Base-by-base conservation (phyloP, 352 stramenopile species). In the Albugo candida region DNA sequence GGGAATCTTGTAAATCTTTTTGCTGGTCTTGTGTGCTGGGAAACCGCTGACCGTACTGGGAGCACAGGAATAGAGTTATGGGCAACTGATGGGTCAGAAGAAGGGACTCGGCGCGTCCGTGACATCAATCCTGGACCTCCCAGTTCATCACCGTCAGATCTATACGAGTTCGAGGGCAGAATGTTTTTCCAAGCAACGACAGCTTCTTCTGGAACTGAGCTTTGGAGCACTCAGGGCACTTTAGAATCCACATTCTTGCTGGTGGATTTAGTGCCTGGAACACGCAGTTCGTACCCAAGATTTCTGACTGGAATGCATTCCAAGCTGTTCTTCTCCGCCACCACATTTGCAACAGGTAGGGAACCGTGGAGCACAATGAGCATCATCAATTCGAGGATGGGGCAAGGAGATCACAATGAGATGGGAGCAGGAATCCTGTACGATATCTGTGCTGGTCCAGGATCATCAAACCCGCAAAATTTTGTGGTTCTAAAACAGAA, bases 1-100 rank as follows among this genome's bases (percentile, higher is more conserved):
- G 70, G 59, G 1, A 69, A 80, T 40, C 38, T 67, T 24, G 73
- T 56, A 2, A 43, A 58, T 11, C 24, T 51, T 5, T 94, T 94
- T 54, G 81, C 78, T 21, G 82, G 82, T 1, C 67, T 88, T 47
- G 55, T 94, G 3, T 94, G 82, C 45, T 85, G 49, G 61, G 56
- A 14, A 45, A 67, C 20, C n/a, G 8, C 3, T 43, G 17, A 8
- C 3, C 38, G 8, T 43, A 19, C 8, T 19, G 36, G 16, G 19
- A 20, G 27, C 37, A 37, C 56, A 52, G 52, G 70, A 27, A 21
- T 37, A 8, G 76, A 91, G 49, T 63, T 95, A 6, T 95, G 84
- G 84, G 43, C 54, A 12, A 88, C 80, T 0, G 82, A 95, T 55
- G 83, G 83, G 14, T 89, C 64, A 13, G 17, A 55, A 11, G 53